Conservation (phyloP, 805 yeast genomes). For the Nakazawaea ernobii region DNA sequence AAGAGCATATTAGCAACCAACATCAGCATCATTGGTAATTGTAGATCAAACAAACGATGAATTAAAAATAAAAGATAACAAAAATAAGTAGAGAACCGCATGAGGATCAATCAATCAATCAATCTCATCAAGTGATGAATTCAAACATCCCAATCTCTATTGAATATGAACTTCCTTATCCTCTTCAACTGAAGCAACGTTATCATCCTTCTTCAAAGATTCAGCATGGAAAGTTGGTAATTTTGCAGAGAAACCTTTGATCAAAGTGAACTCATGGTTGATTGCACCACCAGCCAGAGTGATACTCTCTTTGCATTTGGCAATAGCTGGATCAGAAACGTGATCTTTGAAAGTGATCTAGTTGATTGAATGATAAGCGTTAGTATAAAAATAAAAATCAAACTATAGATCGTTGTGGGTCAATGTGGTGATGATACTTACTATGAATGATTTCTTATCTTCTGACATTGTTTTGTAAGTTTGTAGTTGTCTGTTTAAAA, state of each 20-base stretch:
- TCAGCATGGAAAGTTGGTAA: constrained; percentile 49
- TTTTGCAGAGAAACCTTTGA: constrained; percentile 61
- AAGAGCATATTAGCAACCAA: no score
- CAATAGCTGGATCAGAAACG: constrained; percentile 25
- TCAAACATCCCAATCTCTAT: not conserved
- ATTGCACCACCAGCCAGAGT: constrained; percentile 53
- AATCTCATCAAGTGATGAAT: not conserved
- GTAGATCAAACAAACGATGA: no score
- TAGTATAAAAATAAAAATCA: no score
- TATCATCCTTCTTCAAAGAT: constrained; percentile 41
- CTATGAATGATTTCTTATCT: constrained; percentile 27
- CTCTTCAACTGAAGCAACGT: constrained; percentile 58
- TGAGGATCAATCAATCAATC: not conserved
- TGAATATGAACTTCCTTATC: constrained; percentile 55
- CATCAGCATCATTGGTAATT: no score
- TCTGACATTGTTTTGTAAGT: constrained; percentile 5
- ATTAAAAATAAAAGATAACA: not conserved
- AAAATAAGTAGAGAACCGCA: not conserved
- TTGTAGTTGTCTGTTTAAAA: not conserved
- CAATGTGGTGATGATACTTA: no score
- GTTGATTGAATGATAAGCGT: no score
- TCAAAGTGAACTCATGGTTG: constrained; percentile 54
- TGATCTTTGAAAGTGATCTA: constrained; percentile 34
- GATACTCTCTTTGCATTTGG: constrained; percentile 41
- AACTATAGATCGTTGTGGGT: no score